Percentiles rank a stretch among this genome's conserved stretches.
Conservation (phyloP, 2,329 filamentous ascomycete species). For the Madurella fahalii region DNA sequence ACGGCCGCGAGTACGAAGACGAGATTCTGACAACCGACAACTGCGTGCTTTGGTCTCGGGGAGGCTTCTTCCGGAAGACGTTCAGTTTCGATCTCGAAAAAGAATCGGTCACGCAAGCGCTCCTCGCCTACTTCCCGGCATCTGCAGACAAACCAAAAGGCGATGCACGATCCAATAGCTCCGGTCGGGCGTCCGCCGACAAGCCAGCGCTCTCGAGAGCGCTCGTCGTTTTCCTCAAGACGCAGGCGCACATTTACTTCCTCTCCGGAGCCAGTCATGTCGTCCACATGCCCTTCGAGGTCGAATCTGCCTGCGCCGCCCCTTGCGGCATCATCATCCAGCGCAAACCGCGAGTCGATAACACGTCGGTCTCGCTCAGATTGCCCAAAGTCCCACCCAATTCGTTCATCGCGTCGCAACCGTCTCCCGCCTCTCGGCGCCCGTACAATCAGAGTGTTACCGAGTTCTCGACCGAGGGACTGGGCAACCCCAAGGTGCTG, state of each 20-base stretch:
- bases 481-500: conserved; percentile 52
- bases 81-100: conserved; percentile 85
- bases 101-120: conserved; percentile 77
- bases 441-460: conserved; percentile 41
- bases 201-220: conserved; percentile 53
- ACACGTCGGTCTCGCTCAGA: conserved; percentile 49
- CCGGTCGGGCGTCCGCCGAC: conserved; percentile 13
- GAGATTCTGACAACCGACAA: conserved; percentile 73
- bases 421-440: conserved; percentile 45
- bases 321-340: conserved; percentile 83
- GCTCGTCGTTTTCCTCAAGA: conserved; percentile 85
- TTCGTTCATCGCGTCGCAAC: conserved; percentile 73
- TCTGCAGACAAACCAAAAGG: conserved; percentile 35
- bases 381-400: conserved; percentile 68
- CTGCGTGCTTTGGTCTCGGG: conserved; percentile 85
- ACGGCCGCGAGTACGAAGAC: conserved; percentile 56
- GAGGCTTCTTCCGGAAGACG: conserved; percentile 75
- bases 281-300: conserved; percentile 90
- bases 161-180: conserved; percentile 3
- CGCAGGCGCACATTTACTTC: conserved; percentile 91
- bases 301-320: conserved; percentile 79
- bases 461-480: conserved; percentile 52
- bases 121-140: conserved; percentile 76
- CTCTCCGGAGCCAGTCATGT: conserved; percentile 83
- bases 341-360: conserved; percentile 60